Base-by-base conservation (phyloP, 768 basidiomycete species). In the Boletellus emodensis region DNA sequence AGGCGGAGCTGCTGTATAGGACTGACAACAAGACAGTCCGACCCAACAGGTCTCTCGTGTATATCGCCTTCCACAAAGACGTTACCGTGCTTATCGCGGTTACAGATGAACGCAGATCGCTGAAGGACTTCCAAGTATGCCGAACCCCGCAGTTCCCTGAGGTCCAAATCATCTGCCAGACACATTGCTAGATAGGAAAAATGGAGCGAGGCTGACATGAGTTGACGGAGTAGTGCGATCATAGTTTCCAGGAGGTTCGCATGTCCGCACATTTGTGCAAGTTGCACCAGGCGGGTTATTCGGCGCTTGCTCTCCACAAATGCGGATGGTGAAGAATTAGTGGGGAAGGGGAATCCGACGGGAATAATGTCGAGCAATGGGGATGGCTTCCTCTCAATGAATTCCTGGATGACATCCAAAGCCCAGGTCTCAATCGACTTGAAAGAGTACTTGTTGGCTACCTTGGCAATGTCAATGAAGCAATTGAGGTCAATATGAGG, bases 111-210 rank as follows among this genome's bases (percentile, higher is more conserved):
- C 42, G 71, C 66, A 2, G 76, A 77, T 56, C 79, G 83, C 58
- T 82, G 82, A 78, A 88, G 81, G n/a, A 87, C 81, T 63, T 84
- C 83, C 48, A 86, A 72, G 66, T 88, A 89, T 36, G 84, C 85
- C 1, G 75, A 71, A 28, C 87, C 85, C 34, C 80, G 75, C 36
- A 89, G 70, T 1, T 72, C 67, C 34, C 78, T 73, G 44, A 89
- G 70, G 57, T 82, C 69, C 26, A 88, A 74, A 52, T 89, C 86
- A 58, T 89, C 86, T 3, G 84, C 80, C 20, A 89, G 76, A 7
- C 77, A 75, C 82, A 89, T 84, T 3, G 85, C 84, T 42, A 87
- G 73, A 61, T 84, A 84, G 6, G 85, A 84, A 59, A 85, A 85
- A 53, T 80, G 79, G 40, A 83, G 66, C 3, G 84, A 85, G 28